Evolutionary conservation across 805 yeast species (phyloP), one percentile per base, ranked within the genome.

Genomic region (Pichia eremophila): DNA sequence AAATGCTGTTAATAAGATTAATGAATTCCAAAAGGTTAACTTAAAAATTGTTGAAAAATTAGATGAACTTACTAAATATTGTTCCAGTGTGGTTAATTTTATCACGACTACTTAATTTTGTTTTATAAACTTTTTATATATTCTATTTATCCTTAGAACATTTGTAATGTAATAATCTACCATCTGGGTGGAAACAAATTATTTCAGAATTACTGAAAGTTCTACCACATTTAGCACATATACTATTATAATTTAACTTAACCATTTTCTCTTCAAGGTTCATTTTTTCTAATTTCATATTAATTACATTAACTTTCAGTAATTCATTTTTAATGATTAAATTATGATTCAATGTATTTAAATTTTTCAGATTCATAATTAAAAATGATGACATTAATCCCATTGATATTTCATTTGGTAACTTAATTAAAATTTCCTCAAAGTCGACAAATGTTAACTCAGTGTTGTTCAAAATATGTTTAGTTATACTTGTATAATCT

Each of bases 21-120:
- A 67, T 4, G 53, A 61, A 22, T 84, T 86, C 83, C 46, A 51
- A 39, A 55, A 45, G 0, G 59, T 61, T 9, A 81, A 78, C 50
- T 51, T 58, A 9, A 54, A 48, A 0, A 72, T 70, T 42, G 68
- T 73, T 37, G 70, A 69, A 4, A 71, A 70, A 15, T 63, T 90
- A 57, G 95, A 87, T 58, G 77, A 74, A 31, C 64, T 85, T 50
- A 77, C 78, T 38, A 85, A 88, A 61, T 87, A 80, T 64, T 86
- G 95, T 63, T 74, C 93, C 2, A 90, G 95, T 49, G 88, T 89
- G 17, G 67, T 85, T 32, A 74, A 72, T 53, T 79, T 85, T 57
- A 69, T 87, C 43, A 62, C 72, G 7, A 65, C 74, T 38, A 68
- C 67, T n/a, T 70, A 62, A 47, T n/a, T 19, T 28, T 19, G 11